Evolutionary conservation across 306 rosid species (phyloP), one percentile per base, ranked within the genome.

Genomic region (Psophocarpus tetragonolobus): DNA sequence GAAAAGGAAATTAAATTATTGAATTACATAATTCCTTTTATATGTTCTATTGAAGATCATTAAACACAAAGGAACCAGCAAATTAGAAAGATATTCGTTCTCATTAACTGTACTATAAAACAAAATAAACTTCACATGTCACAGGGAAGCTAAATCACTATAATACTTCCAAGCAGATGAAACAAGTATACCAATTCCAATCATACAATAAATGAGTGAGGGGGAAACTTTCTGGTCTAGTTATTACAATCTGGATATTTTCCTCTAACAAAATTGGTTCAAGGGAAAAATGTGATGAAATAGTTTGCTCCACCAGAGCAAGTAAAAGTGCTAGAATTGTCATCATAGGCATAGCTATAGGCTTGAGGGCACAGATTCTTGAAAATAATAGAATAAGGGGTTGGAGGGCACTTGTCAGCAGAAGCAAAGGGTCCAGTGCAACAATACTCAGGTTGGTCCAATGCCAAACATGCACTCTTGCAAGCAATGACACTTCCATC

Each of bases 311-410:
- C 80, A 13, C 75, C 75, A 53, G 48, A 42, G 78, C 89, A 86
- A 17, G 89, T 83, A 36, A 82, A 83, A 27, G 63, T 83, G 67
- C 89, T 83, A 5, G 77, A 58, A 47, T 11, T 47, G 44, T 85
- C 89, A 76, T 85, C 89, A 54, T 39, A 82, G 0, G 89, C 86
- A 48, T 85, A 86, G 45, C 87, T 83, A 21, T 86, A 83, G 50
- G 87, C 87, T 11, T 80, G 54, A 47, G 87, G 89, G 17, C 89
- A 86, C 20, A 24, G 83, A 3, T 9, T 11, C 72, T 83, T 86
- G 8, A 86, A 86, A 8, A 82, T 58, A 54, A 2, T n/a, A 1
- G 89, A 86, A 62, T 66, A 86, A 7, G 1, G 0, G 0, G 57
- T 66, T 8, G 87, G 81, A 8, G 51, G 33, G 65, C 87, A 85